phyloP scores from a whole-genome alignment of 164 flowering plant genomes.

The Liquidambar formosana region DNA sequence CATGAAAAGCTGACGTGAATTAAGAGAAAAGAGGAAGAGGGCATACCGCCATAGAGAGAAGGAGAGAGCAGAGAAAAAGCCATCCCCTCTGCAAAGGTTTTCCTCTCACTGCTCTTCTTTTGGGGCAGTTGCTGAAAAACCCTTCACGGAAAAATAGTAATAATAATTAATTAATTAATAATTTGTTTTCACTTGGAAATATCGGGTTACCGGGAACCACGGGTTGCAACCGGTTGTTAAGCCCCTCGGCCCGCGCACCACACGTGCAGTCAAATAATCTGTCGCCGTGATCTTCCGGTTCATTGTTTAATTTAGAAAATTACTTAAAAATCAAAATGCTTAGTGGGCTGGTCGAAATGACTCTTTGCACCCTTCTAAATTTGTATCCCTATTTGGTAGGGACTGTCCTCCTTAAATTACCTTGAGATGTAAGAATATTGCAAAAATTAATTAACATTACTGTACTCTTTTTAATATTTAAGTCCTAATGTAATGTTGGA shows the following conservation, averaged over 20 bases:
- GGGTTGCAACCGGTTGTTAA: slow-evolving; percentile 24
- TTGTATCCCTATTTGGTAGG: too few species aligned
- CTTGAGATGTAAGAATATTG: too few species aligned
- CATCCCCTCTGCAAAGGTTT: slow-evolving; percentile 14
- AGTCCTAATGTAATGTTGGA: too few species aligned
- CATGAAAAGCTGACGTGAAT: slow-evolving; percentile 1
- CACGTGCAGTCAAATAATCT: slow-evolving; percentile 31
- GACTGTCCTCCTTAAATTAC: too few species aligned
- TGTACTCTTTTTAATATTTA: too few species aligned
- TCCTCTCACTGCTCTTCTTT: slow-evolving; percentile 17
- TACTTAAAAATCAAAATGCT: too few species aligned
- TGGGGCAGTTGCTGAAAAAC: slow-evolving; percentile 15
- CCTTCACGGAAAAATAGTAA: slow-evolving; percentile 11
- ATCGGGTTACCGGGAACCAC: slow-evolving; percentile 21
- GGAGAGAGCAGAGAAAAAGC: slow-evolving; percentile 19
- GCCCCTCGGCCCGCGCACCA: slow-evolving; percentile 28
- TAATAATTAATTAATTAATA: background rate
- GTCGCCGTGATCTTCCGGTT: slow-evolving; percentile 16
- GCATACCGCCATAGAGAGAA: slow-evolving; percentile 10
- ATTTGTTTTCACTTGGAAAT: background rate
- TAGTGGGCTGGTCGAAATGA: background rate
- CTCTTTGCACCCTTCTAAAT: too few species aligned
- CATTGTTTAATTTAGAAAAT: background rate
- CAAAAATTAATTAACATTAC: too few species aligned
- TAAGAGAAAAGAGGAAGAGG: slow-evolving; percentile 9